Conservation (phyloP, 768 basidiomycete species). For the Leccinum disarticulatum region DNA sequence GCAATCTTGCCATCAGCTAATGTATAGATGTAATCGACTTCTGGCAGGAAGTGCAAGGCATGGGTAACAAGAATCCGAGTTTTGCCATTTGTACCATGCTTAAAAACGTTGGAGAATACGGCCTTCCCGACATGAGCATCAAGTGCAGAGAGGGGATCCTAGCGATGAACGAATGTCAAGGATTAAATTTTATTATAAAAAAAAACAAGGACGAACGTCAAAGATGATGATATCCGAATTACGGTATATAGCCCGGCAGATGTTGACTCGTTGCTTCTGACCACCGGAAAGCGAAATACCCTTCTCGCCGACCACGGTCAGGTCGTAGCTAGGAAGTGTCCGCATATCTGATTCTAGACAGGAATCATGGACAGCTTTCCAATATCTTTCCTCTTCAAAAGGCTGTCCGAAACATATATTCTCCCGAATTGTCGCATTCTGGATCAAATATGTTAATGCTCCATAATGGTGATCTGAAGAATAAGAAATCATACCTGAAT, state of each 20-base stretch:
- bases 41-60: constrained; percentile 84
- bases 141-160: constrained; percentile 83
- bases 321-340: constrained; percentile 30
- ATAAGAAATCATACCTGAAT: constrained; percentile 55
- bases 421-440: constrained; percentile 85
- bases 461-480: neutral
- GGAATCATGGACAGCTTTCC: constrained; percentile 74
- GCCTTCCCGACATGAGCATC: constrained; percentile 91
- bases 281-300: constrained; percentile 90
- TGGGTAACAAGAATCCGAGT: constrained; percentile 91
- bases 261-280: constrained; percentile 29
- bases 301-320: constrained; percentile 38
- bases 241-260: constrained; percentile 6
- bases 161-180: neutral
- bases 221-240: constrained; percentile 6
- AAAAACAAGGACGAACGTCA: neutral
- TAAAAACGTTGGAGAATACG: constrained; percentile 82
- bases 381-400: constrained; percentile 79
- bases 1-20: constrained; percentile 74
- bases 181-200: neutral
- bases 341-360: constrained; percentile 81
- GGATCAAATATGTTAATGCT: neutral
- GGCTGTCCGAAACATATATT: constrained; percentile 87
- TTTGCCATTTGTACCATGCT: constrained; percentile 59
- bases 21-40: constrained; percentile 84